These are phyloP conservation scores for Penicillium cosmopolitanum DNA, from an alignment of 495 filamentous ascomycete genomes.

Conservation along the genomic window DNA sequence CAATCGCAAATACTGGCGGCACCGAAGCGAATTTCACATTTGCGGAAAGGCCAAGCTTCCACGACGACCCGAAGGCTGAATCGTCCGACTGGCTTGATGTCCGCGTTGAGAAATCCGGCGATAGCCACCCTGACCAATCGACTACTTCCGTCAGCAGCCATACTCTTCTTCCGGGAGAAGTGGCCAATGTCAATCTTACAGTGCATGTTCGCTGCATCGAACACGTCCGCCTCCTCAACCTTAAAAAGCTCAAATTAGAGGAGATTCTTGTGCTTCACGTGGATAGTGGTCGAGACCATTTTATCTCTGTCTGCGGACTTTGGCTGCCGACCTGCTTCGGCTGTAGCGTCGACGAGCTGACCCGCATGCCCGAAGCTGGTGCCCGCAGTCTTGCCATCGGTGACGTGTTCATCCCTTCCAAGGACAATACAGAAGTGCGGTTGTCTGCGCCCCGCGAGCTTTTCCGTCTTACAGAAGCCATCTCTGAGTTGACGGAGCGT, in stretches of 20 bases:
- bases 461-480: conserved; percentile 81
- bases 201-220: conserved; percentile 63
- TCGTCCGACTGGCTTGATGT: conserved; percentile 68
- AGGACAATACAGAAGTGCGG: conserved; percentile 54
- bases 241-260: conserved; percentile 65
- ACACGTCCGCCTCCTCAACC: conserved; percentile 73
- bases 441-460: conserved; percentile 81
- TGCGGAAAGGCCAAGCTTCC: conserved; percentile 63
- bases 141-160: conserved; percentile 44
- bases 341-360: conserved; percentile 79
- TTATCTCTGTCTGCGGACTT: conserved; percentile 74
- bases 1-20: conserved; percentile 88
- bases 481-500: conserved; percentile 75
- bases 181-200: conserved; percentile 67
- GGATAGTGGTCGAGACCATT: conserved; percentile 83
- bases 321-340: conserved; percentile 88
- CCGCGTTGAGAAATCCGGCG: conserved; percentile 56
- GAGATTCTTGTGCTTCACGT: conserved; percentile 92
- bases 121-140: conserved; percentile 37
- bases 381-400: conserved; percentile 53
- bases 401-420: conserved; percentile 26
- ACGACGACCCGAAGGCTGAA: conserved; percentile 43
- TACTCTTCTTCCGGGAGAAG: conserved; percentile 80
- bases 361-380: conserved; percentile 78
- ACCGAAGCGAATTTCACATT: conserved; percentile 77